phyloP scores from a whole-genome alignment of 2,329 filamentous ascomycete species.

The Akanthomyces dipterigenus region DNA sequence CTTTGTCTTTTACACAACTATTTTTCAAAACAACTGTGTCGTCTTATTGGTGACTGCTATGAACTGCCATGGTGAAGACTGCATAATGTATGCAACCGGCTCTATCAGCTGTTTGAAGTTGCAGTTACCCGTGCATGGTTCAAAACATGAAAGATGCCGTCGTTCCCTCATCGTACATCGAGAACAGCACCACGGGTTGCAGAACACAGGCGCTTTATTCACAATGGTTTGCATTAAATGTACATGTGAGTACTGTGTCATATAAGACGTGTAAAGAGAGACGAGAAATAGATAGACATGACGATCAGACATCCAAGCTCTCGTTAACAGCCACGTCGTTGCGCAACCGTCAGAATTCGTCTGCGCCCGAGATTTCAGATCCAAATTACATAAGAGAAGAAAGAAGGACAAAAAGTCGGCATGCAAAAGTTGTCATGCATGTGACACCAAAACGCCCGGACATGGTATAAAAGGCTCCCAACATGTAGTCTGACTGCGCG shows the following conservation, averaged over 20 bases:
- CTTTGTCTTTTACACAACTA: constrained; percentile 9
- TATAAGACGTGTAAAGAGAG: constrained; percentile 5
- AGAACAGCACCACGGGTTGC: neutral
- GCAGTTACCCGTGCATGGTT: neutral
- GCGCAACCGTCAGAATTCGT: neutral
- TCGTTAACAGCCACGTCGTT: neutral
- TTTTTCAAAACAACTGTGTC: neutral
- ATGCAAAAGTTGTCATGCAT: neutral
- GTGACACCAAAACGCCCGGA: constrained; percentile 1
- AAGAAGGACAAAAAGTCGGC: neutral
- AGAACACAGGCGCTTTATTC: neutral
- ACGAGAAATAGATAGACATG: constrained; percentile 5
- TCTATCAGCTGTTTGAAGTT: neutral
- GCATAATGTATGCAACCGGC: too few relatives aligned
- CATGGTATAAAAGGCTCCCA: constrained; percentile 8
- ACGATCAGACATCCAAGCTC: neutral
- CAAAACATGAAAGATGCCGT: neutral
- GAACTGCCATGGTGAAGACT: neutral
- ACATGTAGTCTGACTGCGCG: neutral
- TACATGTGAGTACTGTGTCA: constrained; percentile 7
- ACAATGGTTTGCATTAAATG: constrained; percentile 7
- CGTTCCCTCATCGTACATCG: neutral
- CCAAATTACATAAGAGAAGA: constrained; percentile 3
- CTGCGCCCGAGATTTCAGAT: neutral
- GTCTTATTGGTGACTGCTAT: neutral